Percentiles rank a stretch among this genome's conserved stretches.
phyloP scores from a whole-genome alignment of 164 flowering plant genomes.

The Euptelea pleiosperma region DNA sequence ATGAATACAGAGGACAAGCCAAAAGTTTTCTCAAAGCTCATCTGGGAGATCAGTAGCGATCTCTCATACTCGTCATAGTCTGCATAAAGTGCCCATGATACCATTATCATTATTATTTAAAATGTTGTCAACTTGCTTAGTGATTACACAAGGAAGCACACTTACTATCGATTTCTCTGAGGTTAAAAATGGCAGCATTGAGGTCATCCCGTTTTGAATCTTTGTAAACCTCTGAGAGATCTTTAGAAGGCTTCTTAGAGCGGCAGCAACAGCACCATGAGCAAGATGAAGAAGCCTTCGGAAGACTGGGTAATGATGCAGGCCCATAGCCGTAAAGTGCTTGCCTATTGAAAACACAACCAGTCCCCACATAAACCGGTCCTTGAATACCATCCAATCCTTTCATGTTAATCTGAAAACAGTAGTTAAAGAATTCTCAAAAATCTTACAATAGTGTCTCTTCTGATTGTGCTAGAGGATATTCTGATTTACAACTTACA shows the following conservation, averaged over 20 bases:
- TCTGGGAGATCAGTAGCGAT: conserved; percentile 83
- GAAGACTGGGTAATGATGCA: conserved; percentile 55
- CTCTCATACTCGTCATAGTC: conserved; percentile 92
- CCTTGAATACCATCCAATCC: conserved; percentile 99
- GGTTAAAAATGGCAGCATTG: conserved; percentile 92
- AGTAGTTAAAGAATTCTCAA: neutral
- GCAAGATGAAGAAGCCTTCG: conserved; percentile 65
- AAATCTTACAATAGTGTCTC: neutral
- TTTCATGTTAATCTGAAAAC: conserved; percentile 89
- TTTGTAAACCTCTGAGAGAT: conserved; percentile 55
- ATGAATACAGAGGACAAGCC: conserved; percentile 89
- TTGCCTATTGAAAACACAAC: conserved; percentile 91
- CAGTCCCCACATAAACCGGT: conserved; percentile 97
- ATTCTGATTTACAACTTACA: conserved; percentile 43
- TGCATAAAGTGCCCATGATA: conserved; percentile 31
- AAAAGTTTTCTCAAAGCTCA: conserved; percentile 94
- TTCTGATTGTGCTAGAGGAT: neutral
- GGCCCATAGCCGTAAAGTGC: conserved; percentile 98
- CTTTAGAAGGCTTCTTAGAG: conserved; percentile 72
- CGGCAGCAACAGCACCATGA: conserved; percentile 68
- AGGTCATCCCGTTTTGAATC: conserved; percentile 90
- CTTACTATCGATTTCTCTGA: conserved; percentile 87
- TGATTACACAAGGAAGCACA: conserved; percentile 7
- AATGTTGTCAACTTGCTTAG: neutral
- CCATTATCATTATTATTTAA: neutral